Evolutionary conservation across 225 moss, liverwort and hornwort genomes (phyloP).

Genomic region (Bryum argenteum): DNA sequence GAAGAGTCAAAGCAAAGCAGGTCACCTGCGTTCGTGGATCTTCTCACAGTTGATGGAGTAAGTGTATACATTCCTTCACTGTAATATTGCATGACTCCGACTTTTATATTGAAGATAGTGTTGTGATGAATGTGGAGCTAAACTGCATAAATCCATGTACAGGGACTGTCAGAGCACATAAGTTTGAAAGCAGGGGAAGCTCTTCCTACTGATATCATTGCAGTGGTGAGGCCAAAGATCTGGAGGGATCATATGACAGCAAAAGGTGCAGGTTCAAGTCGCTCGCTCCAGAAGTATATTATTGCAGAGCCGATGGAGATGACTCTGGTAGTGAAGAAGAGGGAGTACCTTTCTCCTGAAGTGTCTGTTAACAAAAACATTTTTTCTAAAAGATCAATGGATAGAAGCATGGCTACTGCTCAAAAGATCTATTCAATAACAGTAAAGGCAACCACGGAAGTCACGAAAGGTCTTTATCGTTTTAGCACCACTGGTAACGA

Average conservation of each 20-base stretch:
- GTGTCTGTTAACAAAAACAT: neutral
- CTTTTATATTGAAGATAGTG: neutral
- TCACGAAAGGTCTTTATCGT: slow-evolving; percentile 35
- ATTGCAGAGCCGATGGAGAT: slow-evolving; percentile 39
- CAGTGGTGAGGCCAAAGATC: slow-evolving; percentile 44
- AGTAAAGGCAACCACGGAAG: slow-evolving; percentile 9
- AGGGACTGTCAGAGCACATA: slow-evolving; percentile 26
- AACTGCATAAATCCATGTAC: neutral
- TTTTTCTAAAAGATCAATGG: neutral
- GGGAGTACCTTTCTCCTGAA: slow-evolving; percentile 25
- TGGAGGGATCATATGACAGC: slow-evolving; percentile 22
- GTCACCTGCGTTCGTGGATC: slow-evolving; percentile 38
- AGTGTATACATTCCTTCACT: neutral
- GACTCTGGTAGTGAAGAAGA: slow-evolving; percentile 25
- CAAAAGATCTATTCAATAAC: neutral
- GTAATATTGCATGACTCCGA: too few relatives aligned
- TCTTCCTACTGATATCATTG: slow-evolving; percentile 34
- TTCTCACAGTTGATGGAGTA: slow-evolving; percentile 31
- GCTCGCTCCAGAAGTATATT: slow-evolving; percentile 30
- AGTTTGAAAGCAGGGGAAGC: slow-evolving; percentile 27
- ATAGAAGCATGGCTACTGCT: neutral
- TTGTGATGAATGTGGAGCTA: neutral
- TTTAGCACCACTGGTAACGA: slow-evolving; percentile 22
- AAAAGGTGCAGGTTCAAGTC: neutral
- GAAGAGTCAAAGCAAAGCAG: slow-evolving; percentile 31